Evolutionary conservation across 192 early-diverging fungal genomes (phyloP).

Genomic region (Coemansia aciculifera): DNA sequence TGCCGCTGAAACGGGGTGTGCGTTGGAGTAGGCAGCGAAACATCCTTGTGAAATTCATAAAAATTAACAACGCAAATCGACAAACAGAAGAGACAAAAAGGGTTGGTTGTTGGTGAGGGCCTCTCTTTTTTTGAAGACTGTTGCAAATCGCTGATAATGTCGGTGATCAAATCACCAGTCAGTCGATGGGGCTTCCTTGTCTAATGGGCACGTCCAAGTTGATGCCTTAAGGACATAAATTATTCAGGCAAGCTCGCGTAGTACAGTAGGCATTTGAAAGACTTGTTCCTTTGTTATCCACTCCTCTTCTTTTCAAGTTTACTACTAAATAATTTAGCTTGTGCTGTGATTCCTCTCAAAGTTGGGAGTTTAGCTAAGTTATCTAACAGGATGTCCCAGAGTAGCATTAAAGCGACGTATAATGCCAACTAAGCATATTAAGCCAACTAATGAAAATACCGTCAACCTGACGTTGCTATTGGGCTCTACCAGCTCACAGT

Average conservation of each 20-base stretch:
- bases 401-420: not conserved
- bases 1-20: not conserved
- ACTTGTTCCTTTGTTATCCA: no score
- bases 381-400: no score
- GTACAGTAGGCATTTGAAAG: no score
- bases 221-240: no score
- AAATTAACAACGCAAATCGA: not conserved
- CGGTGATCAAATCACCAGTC: not conserved
- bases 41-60: conserved; percentile 8
- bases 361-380: not conserved
- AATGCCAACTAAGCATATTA: not conserved
- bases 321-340: no score
- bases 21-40: conserved; percentile 14
- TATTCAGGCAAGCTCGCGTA: no score
- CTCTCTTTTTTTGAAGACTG: no score
- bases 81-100: not conserved
- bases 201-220: no score
- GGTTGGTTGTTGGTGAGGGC: not conserved
- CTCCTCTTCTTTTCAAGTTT: no score
- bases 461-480: no score
- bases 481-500: not conserved
- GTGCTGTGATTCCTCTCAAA: no score
- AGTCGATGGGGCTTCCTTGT: no score
- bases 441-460: not conserved
- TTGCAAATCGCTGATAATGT: not conserved